These are phyloP conservation scores for Periconia sp. DNA, from an alignment of 2,329 filamentous ascomycete genomes.

Conservation along the genomic window DNA sequence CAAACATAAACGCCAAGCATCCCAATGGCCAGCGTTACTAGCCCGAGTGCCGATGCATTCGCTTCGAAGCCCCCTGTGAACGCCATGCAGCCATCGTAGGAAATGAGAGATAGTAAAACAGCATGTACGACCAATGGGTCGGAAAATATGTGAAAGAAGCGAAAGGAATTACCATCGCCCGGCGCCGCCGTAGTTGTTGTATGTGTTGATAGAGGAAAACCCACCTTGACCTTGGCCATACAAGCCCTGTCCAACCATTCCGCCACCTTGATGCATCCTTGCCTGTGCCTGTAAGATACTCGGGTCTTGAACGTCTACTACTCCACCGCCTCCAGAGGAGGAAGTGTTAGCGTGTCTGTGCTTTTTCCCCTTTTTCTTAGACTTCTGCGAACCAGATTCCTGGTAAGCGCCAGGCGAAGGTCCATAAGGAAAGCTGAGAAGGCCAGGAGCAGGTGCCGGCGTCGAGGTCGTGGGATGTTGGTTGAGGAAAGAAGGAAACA, in stretches of 20 bases:
- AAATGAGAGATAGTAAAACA: conserved; percentile 39
- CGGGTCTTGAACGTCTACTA: conserved; percentile 99
- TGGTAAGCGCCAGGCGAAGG: conserved; percentile 83
- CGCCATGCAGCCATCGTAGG: conserved; percentile 46
- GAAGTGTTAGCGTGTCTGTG: conserved; percentile 99
- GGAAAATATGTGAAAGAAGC: conserved; percentile 40
- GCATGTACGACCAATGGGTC: conserved; percentile 27
- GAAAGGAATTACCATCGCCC: conserved; percentile 46
- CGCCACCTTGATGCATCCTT: conserved; percentile 90
- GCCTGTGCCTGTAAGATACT: conserved; percentile 98
- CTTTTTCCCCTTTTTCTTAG: conserved; percentile 99
- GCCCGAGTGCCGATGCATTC: conserved; percentile 47
- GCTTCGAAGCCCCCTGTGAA: conserved; percentile 38
- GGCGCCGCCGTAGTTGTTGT: conserved; percentile 57
- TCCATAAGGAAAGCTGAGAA: conserved; percentile 91
- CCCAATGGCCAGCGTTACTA: conserved; percentile 35
- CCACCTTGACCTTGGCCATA: conserved; percentile 91
- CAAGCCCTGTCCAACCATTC: conserved; percentile 81
- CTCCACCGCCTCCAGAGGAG: conserved; percentile 98
- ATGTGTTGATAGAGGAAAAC: conserved; percentile 84
- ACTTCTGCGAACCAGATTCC: conserved; percentile 88
- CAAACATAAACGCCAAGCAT: conserved; percentile 47
- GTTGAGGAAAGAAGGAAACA: conserved; percentile 89
- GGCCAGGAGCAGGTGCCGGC: conserved; percentile 87
- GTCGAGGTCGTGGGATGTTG: conserved; percentile 83